These are phyloP conservation scores for Sporopachydermia quercuum DNA, from an alignment of 805 yeast genomes.

Conservation along the genomic window DNA sequence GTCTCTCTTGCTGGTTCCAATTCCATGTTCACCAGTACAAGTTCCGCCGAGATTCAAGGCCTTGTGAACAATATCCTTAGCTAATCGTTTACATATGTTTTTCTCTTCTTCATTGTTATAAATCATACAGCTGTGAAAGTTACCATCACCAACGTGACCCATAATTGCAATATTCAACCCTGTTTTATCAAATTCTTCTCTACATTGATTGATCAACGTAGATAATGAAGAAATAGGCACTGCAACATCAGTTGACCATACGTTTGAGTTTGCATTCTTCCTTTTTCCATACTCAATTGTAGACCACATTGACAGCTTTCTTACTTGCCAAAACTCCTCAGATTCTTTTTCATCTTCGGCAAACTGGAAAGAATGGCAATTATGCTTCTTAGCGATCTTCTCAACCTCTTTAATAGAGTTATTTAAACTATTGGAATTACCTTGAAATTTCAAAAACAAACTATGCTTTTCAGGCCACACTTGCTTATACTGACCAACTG, in stretches of 20 bases:
- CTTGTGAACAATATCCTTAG: slow-evolving; percentile 44
- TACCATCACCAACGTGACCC: slow-evolving; percentile 81
- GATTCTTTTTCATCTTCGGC: slow-evolving; percentile 48
- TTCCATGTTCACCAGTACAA: slow-evolving; percentile 79
- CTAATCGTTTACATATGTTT: slow-evolving; percentile 30
- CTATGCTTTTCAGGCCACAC: slow-evolving; percentile 48
- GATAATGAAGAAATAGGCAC: slow-evolving; percentile 64
- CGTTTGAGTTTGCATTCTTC: slow-evolving; percentile 26
- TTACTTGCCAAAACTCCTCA: slow-evolving; percentile 57
- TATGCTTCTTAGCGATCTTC: slow-evolving; percentile 35
- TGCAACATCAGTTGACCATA: slow-evolving; percentile 73
- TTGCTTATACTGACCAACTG: slow-evolving; percentile 34
- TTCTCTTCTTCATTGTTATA: slow-evolving; percentile 34
- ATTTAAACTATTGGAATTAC: slow-evolving; percentile 25
- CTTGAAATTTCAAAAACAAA: slow-evolving; percentile 50
- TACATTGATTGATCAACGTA: slow-evolving; percentile 43
- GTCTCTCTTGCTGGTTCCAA: slow-evolving; percentile 64
- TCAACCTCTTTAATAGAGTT: slow-evolving; percentile 33
- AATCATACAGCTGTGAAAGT: slow-evolving; percentile 54
- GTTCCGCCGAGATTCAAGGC: slow-evolving; percentile 69
- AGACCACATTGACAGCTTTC: slow-evolving; percentile 57
- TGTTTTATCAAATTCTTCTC: slow-evolving; percentile 38
- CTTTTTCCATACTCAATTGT: slow-evolving; percentile 49
- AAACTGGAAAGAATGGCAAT: slow-evolving; percentile 43
- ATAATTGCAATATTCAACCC: slow-evolving; percentile 44